phyloP scores from a whole-genome alignment of 805 yeast genomes.

The Candida awuae region DNA sequence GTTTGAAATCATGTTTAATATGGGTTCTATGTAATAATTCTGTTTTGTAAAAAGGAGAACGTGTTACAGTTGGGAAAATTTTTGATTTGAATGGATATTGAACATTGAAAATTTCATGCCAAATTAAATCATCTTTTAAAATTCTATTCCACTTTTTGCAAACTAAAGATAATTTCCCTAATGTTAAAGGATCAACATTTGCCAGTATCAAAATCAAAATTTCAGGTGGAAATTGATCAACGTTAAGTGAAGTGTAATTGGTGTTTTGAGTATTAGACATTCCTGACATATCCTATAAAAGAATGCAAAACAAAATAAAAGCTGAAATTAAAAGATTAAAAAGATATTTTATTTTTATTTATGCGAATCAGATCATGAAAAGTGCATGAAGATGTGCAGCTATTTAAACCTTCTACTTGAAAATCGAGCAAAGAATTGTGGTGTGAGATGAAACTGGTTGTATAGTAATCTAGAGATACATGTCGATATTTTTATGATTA shows the following conservation, averaged over 20 bases:
- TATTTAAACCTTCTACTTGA: too few relatives aligned
- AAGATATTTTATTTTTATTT: too few relatives aligned
- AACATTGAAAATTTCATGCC: conserved; percentile 38
- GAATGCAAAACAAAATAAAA: too few relatives aligned
- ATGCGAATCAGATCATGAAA: too few relatives aligned
- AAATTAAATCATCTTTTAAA: conserved; percentile 37
- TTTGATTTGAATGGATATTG: conserved; percentile 30
- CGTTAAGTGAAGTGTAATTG: background rate
- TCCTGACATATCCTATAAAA: too few relatives aligned
- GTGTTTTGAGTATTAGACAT: background rate
- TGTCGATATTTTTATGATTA: too few relatives aligned
- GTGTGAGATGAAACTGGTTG: too few relatives aligned
- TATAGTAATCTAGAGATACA: too few relatives aligned
- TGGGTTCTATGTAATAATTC: conserved; percentile 37
- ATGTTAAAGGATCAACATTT: conserved; percentile 37
- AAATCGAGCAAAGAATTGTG: too few relatives aligned
- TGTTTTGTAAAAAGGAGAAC: conserved; percentile 37
- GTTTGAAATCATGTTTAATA: conserved; percentile 17
- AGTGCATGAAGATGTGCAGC: too few relatives aligned
- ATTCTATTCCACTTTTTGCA: conserved; percentile 42
- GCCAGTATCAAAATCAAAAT: conserved; percentile 38
- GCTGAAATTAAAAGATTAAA: too few relatives aligned
- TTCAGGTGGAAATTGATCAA: conserved; percentile 38
- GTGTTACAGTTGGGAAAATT: conserved; percentile 36
- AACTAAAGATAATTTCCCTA: conserved; percentile 35